Evolutionary conservation across 345 rosid species (phyloP), one percentile per base, ranked within the genome.

Genomic region (Citrus australasica): DNA sequence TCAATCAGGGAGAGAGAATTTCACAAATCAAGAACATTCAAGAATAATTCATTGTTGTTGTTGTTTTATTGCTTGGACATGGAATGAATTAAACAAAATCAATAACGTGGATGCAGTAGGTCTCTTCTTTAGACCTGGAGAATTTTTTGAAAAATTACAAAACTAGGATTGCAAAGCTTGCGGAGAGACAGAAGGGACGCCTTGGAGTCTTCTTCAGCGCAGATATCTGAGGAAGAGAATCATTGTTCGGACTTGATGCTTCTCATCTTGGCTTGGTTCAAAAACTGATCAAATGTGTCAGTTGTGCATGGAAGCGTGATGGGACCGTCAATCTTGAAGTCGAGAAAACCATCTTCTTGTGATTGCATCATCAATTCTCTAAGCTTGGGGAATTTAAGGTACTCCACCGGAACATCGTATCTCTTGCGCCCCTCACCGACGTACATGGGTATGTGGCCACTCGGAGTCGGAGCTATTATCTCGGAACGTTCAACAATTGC

Each of bases 391-490:
- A 73, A 35, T 1, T 65, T 10, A 22, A 58, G 66, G 24, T 73
- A 58, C 25, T 35, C 17, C 8, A n/a, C 3, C 16, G 76, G 76
- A 58, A 73, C 66, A 33, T 73, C 66, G 51, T n/a, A 58, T n/a
- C 66, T 73, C 76, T 73, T 58, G 0, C 46, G n/a, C 53, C 37
- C 53, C 37, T 59, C 76, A 58, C 76, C 76, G 9, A 73, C 76
- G 33, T 35, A 59, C n/a, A 73, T 58, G 22, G n/a, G 8, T 3
- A 73, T 48, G 32, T 10, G 24, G 9, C 76, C 66, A 6, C 51
- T 73, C 19, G 33, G 33, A 69, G 22, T 13, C 22, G 9, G 25
- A 9, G 70, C 48, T 3, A 7, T 10, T 2, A 6, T 33, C 48
- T 37, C 17, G 35, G 32, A 25, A 22, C 8, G 37, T 11, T 17